phyloP scores from a whole-genome alignment of 371 early-diverging fungal genomes.

The Mortierella sp. region DNA sequence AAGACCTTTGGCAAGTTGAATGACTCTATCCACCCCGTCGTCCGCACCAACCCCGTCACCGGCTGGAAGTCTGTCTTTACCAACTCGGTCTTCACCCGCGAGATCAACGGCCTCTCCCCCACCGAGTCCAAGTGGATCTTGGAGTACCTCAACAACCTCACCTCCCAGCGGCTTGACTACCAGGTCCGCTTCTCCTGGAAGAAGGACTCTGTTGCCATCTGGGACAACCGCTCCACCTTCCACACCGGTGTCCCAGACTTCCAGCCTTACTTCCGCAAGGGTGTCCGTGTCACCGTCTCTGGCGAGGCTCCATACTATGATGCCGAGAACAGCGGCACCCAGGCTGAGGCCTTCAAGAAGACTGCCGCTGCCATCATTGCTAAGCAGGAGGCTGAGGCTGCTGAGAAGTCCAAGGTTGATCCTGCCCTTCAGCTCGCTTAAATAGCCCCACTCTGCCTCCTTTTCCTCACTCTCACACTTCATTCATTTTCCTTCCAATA shows the following conservation, averaged over 20 bases:
- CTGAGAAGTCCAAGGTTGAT: constrained; percentile 36
- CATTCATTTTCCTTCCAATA: neutral
- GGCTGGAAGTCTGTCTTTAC: constrained; percentile 77
- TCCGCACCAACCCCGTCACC: constrained; percentile 81
- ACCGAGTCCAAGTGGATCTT: constrained; percentile 71
- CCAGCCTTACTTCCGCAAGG: constrained; percentile 60
- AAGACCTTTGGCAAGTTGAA: constrained; percentile 62
- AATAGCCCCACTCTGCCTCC: neutral
- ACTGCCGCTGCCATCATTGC: constrained; percentile 46
- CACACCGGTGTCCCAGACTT: constrained; percentile 73
- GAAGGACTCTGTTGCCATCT: constrained; percentile 74
- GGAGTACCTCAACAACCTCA: constrained; percentile 65
- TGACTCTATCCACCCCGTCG: constrained; percentile 66
- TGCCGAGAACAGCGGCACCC: constrained; percentile 59
- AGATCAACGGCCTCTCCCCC: constrained; percentile 67
- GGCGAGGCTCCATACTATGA: constrained; percentile 74
- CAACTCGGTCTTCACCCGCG: constrained; percentile 72
- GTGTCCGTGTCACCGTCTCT: constrained; percentile 66
- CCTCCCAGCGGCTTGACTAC: constrained; percentile 66
- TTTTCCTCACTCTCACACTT: neutral
- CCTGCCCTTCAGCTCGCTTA: constrained; percentile 35
- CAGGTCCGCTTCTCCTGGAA: constrained; percentile 77
- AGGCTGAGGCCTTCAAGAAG: constrained; percentile 48
- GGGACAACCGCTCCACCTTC: constrained; percentile 73
- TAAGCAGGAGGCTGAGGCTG: constrained; percentile 40